Evolutionary conservation across 139 green algal species (phyloP), one percentile per base, ranked within the genome.

Genomic region (Chlamydomonas sphaeroides): DNA sequence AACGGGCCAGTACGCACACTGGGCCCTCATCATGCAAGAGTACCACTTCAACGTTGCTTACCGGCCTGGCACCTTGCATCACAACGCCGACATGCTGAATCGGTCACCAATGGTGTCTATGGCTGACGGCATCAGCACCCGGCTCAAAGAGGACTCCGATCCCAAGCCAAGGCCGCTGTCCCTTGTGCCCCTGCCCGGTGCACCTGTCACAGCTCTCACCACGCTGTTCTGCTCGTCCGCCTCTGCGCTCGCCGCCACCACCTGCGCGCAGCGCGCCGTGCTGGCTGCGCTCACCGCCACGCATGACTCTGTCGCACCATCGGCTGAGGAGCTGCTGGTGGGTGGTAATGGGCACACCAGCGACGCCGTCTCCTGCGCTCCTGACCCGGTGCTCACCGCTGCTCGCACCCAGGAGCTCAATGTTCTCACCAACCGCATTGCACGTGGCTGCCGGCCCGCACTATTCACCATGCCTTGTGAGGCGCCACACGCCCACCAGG

Each of bases 1-100:
- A 20, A 85, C 68, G 0, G 76, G 81, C 3, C 81, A 90, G 38
- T 32, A 73, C 21, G 81, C 81, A 26, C 81, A 81, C n/a, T 90
- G 86, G 86, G 72, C 78, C 1, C 35, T 87, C 25, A 78, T 61
- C 30, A 25, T 90, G 39, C 69, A 84, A 35, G 65, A 86, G 7
- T 87, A 69, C 59, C 1, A 42, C 2, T 88, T 83, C 48, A 49
- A 39, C 3, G 30, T 89, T 1, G 57, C 62, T 35, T 79, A 89
- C 67, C 61, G 78, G 6, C 49, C 69, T 32, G 77, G 84, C 25
- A 32, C 26, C 2, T 25, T 41, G 28, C 57, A 86, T 39, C 51
- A 80, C 38, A 86, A 86, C 48, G 80, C 80, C 39, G 80, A 86
- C 42, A 53, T n/a, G 8, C 56, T 80, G 30, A 74, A 39, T 35